Evolutionary conservation across 768 basidiomycete genomes (phyloP), one percentile per base, ranked within the genome.

Genomic region (Phaeotremella fagi): DNA sequence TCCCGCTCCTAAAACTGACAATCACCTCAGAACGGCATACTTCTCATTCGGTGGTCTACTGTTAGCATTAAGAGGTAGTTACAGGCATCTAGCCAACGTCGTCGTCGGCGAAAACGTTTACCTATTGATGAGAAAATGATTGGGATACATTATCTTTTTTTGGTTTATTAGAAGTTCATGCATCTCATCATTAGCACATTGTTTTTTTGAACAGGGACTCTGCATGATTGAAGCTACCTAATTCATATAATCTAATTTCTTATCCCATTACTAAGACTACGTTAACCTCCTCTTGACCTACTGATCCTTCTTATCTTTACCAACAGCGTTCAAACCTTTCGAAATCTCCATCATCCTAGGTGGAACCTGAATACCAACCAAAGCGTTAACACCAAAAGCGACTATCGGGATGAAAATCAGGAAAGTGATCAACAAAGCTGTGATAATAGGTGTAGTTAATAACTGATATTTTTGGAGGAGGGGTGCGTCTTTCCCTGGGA

Each of bases 21-120:
- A 28, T 49, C 28, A 31, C 18, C 9, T 28, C 63, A 97, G 92
- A 48, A 95, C 92, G 24, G 94, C 85, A 18, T 99, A 98, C 73
- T 86, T 87, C 37, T 97, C 94, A 6, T 99, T 95, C 56, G 95
- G 95, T 35, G 95, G 95, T 20, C 80, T 99, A 16, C 79, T 99
- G 33, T 85, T 99, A 84, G 90, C 95, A 0, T 77, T 99, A 47
- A 85, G 89, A 25, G 95, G 95, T 1, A 88, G 85, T 27, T 91
- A 84, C 76, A 83, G 95, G 52, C 91, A 97, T 77, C 81, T 99
- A 80, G 84, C 88, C 28, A 84, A 82, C 64, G 84, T 99, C 52
- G 90, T 94, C 14, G 82, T 98, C 3, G 92, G 94, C 25, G 90
- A 97, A 68, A 87, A 90, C 45, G 81, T 97, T 50, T 98, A 89